Conservation (phyloP, 805 yeast species). For the Debaryomyces tyrocola region DNA sequence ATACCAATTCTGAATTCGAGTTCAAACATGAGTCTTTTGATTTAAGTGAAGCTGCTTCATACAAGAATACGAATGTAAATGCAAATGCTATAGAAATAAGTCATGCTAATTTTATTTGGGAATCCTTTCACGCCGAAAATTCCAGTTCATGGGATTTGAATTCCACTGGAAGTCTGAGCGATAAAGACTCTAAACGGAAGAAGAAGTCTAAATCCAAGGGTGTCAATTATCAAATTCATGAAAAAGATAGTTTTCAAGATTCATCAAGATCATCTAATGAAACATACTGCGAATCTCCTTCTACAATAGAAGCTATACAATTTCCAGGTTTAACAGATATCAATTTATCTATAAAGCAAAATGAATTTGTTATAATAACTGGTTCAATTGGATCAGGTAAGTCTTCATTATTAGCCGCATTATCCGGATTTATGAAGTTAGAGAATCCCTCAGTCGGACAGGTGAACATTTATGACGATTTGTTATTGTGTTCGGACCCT, state of each 20-base stretch:
- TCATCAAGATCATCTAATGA: slow-evolving; percentile 11
- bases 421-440: slow-evolving; percentile 41
- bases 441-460: slow-evolving; percentile 24
- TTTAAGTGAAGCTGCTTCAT: background rate
- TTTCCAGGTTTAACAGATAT: slow-evolving; percentile 38
- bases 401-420: slow-evolving; percentile 39
- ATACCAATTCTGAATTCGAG: slow-evolving; percentile 2
- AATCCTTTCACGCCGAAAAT: slow-evolving; percentile 23
- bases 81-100: slow-evolving; percentile 13
- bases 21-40: slow-evolving; percentile 1
- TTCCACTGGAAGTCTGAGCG: slow-evolving; percentile 9
- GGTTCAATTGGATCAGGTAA: slow-evolving; percentile 47
- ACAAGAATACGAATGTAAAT: slow-evolving; percentile 5
- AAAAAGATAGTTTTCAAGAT: slow-evolving; percentile 2
- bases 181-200: slow-evolving; percentile 10
- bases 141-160: slow-evolving; percentile 22
- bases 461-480: slow-evolving; percentile 25
- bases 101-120: slow-evolving; percentile 34
- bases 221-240: slow-evolving; percentile 1
- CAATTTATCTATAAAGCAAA: slow-evolving; percentile 26
- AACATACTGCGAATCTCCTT: slow-evolving; percentile 8
- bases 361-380: slow-evolving; percentile 42
- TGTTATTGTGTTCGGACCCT: slow-evolving; percentile 36
- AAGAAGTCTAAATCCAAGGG: background rate
- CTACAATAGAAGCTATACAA: slow-evolving; percentile 4